phyloP scores from a whole-genome alignment of 2,329 filamentous ascomycete genomes.

The Claviceps digitariae region DNA sequence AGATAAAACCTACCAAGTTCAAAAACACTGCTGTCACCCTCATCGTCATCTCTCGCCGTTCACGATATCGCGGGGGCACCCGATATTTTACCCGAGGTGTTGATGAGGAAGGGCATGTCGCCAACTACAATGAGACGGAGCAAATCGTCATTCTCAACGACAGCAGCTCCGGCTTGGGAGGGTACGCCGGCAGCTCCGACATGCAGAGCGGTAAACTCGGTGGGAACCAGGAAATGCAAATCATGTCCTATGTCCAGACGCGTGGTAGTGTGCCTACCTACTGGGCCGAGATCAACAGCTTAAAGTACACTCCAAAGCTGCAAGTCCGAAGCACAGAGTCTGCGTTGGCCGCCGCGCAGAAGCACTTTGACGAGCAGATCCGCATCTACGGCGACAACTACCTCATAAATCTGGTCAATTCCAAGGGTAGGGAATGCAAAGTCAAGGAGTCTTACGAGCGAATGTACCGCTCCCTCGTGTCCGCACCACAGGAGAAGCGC shows the following conservation, averaged over 20 bases:
- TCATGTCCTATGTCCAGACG: constrained; percentile 91
- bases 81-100: constrained; percentile 91
- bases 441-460: constrained; percentile 93
- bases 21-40: constrained; percentile 77
- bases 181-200: constrained; percentile 63
- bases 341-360: constrained; percentile 62
- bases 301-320: constrained; percentile 82
- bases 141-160: constrained; percentile 87
- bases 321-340: constrained; percentile 76
- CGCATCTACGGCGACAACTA: constrained; percentile 91
- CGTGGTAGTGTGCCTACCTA: constrained; percentile 90
- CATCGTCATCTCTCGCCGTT: constrained; percentile 76
- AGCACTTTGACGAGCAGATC: constrained; percentile 91
- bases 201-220: constrained; percentile 61
- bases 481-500: constrained; percentile 50
- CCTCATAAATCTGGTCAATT: constrained; percentile 93
- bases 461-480: constrained; percentile 64
- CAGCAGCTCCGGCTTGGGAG: constrained; percentile 55
- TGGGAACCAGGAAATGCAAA: constrained; percentile 62
- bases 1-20: constrained; percentile 75
- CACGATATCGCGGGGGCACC: constrained; percentile 77
- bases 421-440: constrained; percentile 76
- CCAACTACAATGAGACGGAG: constrained; percentile 98
- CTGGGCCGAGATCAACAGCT: constrained; percentile 90
- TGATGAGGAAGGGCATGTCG: constrained; percentile 87